Evolutionary conservation across 495 filamentous ascomycete genomes (phyloP).

Genomic region (Penicillium chermesinum): DNA sequence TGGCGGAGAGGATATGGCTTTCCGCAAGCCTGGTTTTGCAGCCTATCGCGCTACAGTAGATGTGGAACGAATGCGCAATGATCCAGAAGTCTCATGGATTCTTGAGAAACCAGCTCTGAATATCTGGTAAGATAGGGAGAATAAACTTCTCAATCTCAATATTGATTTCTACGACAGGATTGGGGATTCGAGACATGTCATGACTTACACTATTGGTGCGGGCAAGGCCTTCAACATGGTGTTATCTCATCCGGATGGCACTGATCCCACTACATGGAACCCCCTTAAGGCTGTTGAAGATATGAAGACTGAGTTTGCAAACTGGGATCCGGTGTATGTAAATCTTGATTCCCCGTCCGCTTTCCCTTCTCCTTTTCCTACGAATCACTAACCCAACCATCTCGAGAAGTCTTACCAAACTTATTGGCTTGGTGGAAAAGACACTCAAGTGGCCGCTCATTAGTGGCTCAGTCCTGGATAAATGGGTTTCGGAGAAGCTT

Average conservation of each 20-base stretch:
- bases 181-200: slow-evolving; percentile 38
- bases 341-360: background rate
- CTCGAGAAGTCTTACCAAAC: slow-evolving; percentile 22
- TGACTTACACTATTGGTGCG: slow-evolving; percentile 46
- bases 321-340: slow-evolving; percentile 36
- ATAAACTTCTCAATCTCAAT: background rate
- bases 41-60: slow-evolving; percentile 42
- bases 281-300: slow-evolving; percentile 28
- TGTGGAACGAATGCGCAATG: slow-evolving; percentile 30
- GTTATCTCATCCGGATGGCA: slow-evolving; percentile 41
- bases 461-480: slow-evolving; percentile 21
- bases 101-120: slow-evolving; percentile 37
- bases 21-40: slow-evolving; percentile 27
- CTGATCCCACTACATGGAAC: slow-evolving; percentile 36
- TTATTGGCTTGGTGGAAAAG: slow-evolving; percentile 34
- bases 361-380: background rate
- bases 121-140: slow-evolving; percentile 26
- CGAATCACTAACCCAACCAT: background rate
- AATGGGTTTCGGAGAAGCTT: slow-evolving; percentile 30
- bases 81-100: slow-evolving; percentile 36
- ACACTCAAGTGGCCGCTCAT: slow-evolving; percentile 40
- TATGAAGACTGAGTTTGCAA: slow-evolving; percentile 35
- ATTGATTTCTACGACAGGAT: slow-evolving; percentile 16
- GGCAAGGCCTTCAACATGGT: slow-evolving; percentile 49
- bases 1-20: slow-evolving; percentile 19